phyloP scores from a whole-genome alignment of 352 stramenopile species.

The Elongisporangium undulatum region DNA sequence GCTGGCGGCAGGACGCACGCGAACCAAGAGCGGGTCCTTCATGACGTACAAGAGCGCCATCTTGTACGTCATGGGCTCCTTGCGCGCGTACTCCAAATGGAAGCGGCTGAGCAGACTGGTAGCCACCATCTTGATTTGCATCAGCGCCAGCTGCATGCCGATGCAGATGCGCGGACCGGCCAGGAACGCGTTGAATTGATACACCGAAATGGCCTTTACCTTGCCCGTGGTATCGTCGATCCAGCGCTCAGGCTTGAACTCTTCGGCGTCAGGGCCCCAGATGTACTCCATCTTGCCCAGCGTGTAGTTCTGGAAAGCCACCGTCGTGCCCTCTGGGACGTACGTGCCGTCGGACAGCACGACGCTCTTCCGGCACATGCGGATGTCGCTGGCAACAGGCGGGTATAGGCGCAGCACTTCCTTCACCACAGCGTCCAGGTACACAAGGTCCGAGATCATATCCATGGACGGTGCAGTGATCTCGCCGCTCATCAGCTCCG shows the following conservation, averaged over 20 bases:
- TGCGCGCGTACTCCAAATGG: conserved; percentile 16
- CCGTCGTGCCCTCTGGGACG: conserved; percentile 29
- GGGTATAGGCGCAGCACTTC: conserved; percentile 61
- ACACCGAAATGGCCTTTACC: conserved; percentile 27
- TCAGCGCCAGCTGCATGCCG: conserved; percentile 31
- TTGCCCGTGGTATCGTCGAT: conserved; percentile 30
- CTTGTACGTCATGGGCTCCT: conserved; percentile 10
- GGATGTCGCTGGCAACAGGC: conserved; percentile 30
- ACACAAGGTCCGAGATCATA: conserved; percentile 26
- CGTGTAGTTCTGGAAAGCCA: conserved; percentile 45
- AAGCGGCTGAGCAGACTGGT: conserved; percentile 35
- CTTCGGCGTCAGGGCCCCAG: conserved; percentile 34
- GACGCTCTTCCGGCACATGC: conserved; percentile 23
- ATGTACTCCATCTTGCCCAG: conserved; percentile 35
- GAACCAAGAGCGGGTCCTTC: not conserved
- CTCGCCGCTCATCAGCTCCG: not conserved
- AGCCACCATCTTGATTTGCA: conserved; percentile 40
- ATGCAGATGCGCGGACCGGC: conserved; percentile 47
- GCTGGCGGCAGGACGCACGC: not conserved
- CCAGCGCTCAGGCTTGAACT: conserved; percentile 59
- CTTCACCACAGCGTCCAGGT: conserved; percentile 48
- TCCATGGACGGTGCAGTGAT: conserved; percentile 15
- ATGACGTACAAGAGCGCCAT: not conserved
- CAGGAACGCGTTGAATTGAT: conserved; percentile 59
- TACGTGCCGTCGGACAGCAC: conserved; percentile 54